Base-by-base conservation (phyloP, 75 land plant genomes). In the Pinus taeda region DNA sequence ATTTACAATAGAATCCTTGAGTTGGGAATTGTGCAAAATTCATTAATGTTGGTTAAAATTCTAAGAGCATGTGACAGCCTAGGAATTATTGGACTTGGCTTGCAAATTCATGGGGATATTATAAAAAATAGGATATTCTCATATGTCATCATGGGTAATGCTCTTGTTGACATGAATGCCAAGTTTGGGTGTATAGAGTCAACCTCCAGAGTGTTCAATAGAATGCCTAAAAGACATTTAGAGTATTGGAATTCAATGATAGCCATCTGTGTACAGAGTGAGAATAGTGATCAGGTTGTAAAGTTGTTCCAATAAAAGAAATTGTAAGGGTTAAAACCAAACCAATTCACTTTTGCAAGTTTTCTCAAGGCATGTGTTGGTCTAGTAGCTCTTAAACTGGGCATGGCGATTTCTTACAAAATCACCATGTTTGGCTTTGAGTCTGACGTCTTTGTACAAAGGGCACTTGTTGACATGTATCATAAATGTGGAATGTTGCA, bases 381-480 rank as follows among this genome's bases (percentile, higher is more conserved):
- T 70, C 22, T 78, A 59, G 86, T 81, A 29, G 75, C 73, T 60
- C 61, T 81, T 22, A 77, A 70, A 57, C 30, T 36, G 29, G 85
- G 89, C 11, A 81, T 80, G 74, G 82, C 67, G 77, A 59, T 84
- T 17, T 82, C 82, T 53, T 69, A 76, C 57, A 79, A 84, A 61
- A 84, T 84, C 62, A 81, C 81, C 9, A 60, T 73, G 9, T 37
- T 7, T 65, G 76, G 75, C 13, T 67, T 84, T 20, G 76, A 82
- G 57, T 60, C 77, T 69, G 83, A 84, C 75, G 49, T 71, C 21
- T 83, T 84, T 76, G 42, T 84, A 33, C 81, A 79, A 57, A 81
- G 81, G 4, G 79, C 83, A 4, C 69, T 87, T 74, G 78, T 87
- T 60, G 89, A 87, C 57, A 84, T 87, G 89, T 84, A 87, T 78